These are phyloP conservation scores for Pachyrhizus erosus DNA, from an alignment of 306 rosid genomes.

Conservation along the genomic window DNA sequence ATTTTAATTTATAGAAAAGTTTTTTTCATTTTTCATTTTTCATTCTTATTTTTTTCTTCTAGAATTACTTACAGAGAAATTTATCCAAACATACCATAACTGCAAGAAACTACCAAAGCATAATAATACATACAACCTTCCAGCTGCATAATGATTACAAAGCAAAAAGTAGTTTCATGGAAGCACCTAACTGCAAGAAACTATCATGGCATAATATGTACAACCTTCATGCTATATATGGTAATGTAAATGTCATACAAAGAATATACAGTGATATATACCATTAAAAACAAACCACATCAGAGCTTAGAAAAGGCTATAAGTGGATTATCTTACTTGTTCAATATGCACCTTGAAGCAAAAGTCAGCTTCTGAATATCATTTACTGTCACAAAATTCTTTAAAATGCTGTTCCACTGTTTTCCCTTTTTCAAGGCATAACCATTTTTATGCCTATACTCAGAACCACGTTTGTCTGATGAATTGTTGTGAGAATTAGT, in stretches of 20 bases:
- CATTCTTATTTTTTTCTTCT: too few species aligned
- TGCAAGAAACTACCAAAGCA: constrained; percentile 26
- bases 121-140: constrained; percentile 15
- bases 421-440: constrained; percentile 51
- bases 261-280: constrained; percentile 20
- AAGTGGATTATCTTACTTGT: constrained; percentile 64
- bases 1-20: too few species aligned
- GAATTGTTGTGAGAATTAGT: constrained; percentile 36
- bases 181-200: constrained; percentile 34
- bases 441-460: constrained; percentile 50
- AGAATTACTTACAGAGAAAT: too few species aligned
- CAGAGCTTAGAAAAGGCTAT: constrained; percentile 28
- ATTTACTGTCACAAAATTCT: constrained; percentile 49
- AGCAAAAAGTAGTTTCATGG: constrained; percentile 23
- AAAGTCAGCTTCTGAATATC: constrained; percentile 63
- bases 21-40: too few species aligned
- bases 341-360: constrained; percentile 59
- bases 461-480: constrained; percentile 56
- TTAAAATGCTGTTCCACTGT: constrained; percentile 56
- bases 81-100: too few species aligned
- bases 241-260: constrained; percentile 1
- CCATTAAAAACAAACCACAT: constrained; percentile 17
- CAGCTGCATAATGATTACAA: not conserved
- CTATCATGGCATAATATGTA: constrained; percentile 9
- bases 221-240: constrained; percentile 10